Evolutionary conservation across 2,329 filamentous ascomycete species (phyloP), one percentile per base, ranked within the genome.

Genomic region (Botrytis cinerea): DNA sequence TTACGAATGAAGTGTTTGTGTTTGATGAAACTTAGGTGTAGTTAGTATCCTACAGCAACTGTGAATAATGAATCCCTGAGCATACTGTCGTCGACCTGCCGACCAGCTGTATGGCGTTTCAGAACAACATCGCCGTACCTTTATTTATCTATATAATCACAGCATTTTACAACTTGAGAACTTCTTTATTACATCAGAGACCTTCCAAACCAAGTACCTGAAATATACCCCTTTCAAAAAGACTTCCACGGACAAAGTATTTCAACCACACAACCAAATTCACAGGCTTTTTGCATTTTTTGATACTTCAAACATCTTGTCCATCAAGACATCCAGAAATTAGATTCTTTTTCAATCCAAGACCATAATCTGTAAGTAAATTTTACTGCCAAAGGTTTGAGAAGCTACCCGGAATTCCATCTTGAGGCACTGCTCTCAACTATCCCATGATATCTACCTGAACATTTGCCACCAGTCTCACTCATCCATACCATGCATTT

Each of bases 241-340:
- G 14, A 20, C 22, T 54, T 35, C 14, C 3, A 9, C 48, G 28
- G 14, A 35, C 28, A 4, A 10, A 38, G 6, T 9, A 2, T 16
- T 7, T 28, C 0, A 9, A 25, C 2, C 12, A 64, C 0, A 38
- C 1, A 18, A 3, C 14, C 18, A 4, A 3, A 8, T 18, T 28
- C 18, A 40, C 14, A 43, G 16, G 10, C 1, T 45, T 8, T 20
- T 43, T 20, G 1, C 25, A 22, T 43, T 8, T 20, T 20, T 43
- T 38, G 0, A 20, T 5, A 40, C 20, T 61, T 25, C 2, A 2
- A 43, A 62, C 60, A 25, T n/a, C 7, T 25, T 51, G 20, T 35
- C 8, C 16, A 14, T 22, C 20, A 14, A 48, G 10, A 25, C 20
- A 35, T 32, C 20, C 38, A 22, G 0, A 0, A 25, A 8, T n/a